Conservation (phyloP, 345 rosid species). For the Angophora floribunda region DNA sequence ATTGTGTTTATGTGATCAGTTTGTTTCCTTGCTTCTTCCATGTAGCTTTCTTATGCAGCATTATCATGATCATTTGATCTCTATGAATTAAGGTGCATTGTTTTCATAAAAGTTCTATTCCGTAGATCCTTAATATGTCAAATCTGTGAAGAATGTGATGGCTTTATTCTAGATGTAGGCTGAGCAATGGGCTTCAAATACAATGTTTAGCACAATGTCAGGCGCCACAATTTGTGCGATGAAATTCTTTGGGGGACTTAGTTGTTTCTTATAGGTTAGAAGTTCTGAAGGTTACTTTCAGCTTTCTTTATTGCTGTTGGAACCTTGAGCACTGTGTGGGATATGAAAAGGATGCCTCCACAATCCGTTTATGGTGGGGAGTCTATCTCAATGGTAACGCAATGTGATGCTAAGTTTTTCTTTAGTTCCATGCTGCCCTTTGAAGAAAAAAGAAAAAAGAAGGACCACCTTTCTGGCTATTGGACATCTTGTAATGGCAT, state of each 20-base stretch:
- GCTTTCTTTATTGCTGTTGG: neutral
- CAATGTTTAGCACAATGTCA: neutral
- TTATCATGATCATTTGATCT: neutral
- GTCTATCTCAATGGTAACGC: neutral
- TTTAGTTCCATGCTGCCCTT: neutral
- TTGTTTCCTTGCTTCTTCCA: neutral
- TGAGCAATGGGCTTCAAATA: neutral
- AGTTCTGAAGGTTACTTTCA: neutral
- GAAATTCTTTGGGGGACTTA: neutral
- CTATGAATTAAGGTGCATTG: neutral
- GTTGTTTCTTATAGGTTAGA: neutral
- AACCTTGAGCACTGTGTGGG: neutral
- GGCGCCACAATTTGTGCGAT: neutral
- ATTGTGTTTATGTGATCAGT: neutral
- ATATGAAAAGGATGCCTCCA: neutral
- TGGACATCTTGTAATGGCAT: neutral
- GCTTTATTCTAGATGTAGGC: neutral
- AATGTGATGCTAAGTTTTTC: neutral
- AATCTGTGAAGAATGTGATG: neutral
- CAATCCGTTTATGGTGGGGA: neutral
- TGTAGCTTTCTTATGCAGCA: neutral
- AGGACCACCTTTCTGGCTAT: neutral
- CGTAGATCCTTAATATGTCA: neutral
- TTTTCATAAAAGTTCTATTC: neutral
- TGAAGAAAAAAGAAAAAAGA: neutral